phyloP scores from a whole-genome alignment of 2,329 filamentous ascomycete genomes.

The Cytospora paraplurivora region DNA sequence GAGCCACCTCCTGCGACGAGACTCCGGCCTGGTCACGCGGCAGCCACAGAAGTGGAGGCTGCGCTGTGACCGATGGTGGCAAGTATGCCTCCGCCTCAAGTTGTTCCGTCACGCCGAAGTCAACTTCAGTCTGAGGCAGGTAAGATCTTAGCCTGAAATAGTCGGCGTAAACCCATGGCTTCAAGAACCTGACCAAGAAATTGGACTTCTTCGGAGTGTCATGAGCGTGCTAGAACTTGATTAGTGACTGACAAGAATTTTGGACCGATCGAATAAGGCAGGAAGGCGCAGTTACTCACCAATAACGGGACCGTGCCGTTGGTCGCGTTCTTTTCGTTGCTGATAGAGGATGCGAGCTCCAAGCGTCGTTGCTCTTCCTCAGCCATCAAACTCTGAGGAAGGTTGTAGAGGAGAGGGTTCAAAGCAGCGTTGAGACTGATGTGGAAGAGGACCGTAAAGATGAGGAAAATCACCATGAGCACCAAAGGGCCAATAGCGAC shows the following conservation, averaged over 20 bases:
- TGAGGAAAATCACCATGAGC: slow-evolving; percentile 73
- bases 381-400: slow-evolving; percentile 69
- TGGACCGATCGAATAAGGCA: not conserved
- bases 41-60: slow-evolving; percentile 78
- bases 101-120: slow-evolving; percentile 62
- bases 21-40: slow-evolving; percentile 75
- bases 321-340: slow-evolving; percentile 32
- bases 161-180: slow-evolving; percentile 75
- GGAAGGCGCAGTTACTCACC: slow-evolving; percentile 6
- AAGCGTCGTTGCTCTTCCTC: slow-evolving; percentile 45
- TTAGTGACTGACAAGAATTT: slow-evolving; percentile 2
- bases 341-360: slow-evolving; percentile 32
- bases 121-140: slow-evolving; percentile 59
- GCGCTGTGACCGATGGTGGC: slow-evolving; percentile 67
- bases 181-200: slow-evolving; percentile 68
- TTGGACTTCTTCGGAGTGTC: slow-evolving; percentile 52
- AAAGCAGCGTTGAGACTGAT: slow-evolving; percentile 72
- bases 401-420: slow-evolving; percentile 72
- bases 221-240: slow-evolving; percentile 11
- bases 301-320: slow-evolving; percentile 31
- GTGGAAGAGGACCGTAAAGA: slow-evolving; percentile 79
- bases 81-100: slow-evolving; percentile 70
- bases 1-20: slow-evolving; percentile 73
- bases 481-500: slow-evolving; percentile 68
- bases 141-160: slow-evolving; percentile 71